Base-by-base conservation (phyloP, 345 rosid species). In the Corymbia maculata region DNA sequence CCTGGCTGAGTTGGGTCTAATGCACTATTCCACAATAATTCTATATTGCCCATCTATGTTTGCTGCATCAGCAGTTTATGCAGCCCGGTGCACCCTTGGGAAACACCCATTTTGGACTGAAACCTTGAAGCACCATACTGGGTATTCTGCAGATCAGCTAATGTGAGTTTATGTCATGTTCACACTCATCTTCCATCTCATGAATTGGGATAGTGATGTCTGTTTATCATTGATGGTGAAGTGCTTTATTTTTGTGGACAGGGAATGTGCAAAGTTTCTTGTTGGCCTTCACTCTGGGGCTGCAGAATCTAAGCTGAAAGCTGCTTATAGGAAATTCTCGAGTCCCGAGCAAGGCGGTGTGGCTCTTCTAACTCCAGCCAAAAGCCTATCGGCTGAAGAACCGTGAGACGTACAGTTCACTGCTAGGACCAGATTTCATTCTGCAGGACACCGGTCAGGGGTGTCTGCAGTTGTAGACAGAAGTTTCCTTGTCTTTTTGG, bases 41-140 rank as follows among this genome's bases (percentile, higher is more conserved):
- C 45, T 32, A 89, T 93, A 92, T 85, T 89, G 93, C 68, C 96
- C 98, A 9, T 95, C 99, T 0, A 79, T 94, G 93, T 88, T 97
- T 24, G 98, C 99, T 88, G 97, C 99, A 79, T 95, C 98, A 7
- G 98, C 97, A 51, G 98, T 97, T 30, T 97, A 95, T 93, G 97
- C 96, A n/a, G 98, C 99, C 21, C 93, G 97, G 49, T 93, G 96
- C 90, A 93, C 97, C 26, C 89, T 97, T 50, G 92, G 90, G 50
- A 93, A 90, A 90, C 89, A 86, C n/a, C 98, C 99, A 7, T 86
- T 90, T 75, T 97, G 99, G 99, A 95, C 91, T 26, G 94, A 94
- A 79, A 96, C 96, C 19, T 88, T 97, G 88, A 89, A 92, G 94
- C 94, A 93, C 86, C 93, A 96, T 89, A 95, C 98, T 0, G 96